Percentiles rank a stretch among this genome's conserved stretches.
Evolutionary conservation across 352 stramenopile genomes (phyloP).

Genomic region (Phytophthora quininea): DNA sequence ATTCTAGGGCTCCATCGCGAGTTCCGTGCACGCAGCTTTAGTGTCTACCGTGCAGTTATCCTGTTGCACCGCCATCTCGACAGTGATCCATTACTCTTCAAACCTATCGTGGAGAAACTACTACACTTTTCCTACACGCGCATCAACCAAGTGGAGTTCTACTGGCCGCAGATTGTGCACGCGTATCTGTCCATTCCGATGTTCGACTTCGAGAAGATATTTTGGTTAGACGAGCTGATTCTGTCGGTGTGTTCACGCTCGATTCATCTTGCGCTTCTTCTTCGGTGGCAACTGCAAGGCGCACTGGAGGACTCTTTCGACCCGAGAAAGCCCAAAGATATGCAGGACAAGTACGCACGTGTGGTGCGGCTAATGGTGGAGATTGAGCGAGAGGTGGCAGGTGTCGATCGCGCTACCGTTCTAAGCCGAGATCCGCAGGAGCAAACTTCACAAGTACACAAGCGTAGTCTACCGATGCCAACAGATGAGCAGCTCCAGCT

Average conservation of each 20-base stretch:
- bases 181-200: conserved; percentile 87
- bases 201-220: conserved; percentile 91
- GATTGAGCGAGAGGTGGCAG: conserved; percentile 84
- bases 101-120: conserved; percentile 86
- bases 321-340: conserved; percentile 71
- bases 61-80: conserved; percentile 86
- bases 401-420: conserved; percentile 67
- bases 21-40: conserved; percentile 81
- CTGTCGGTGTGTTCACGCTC: conserved; percentile 88
- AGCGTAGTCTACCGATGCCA: conserved; percentile 75
- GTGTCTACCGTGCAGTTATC: conserved; percentile 86
- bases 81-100: conserved; percentile 85
- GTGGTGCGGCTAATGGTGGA: conserved; percentile 88
- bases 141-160: conserved; percentile 93
- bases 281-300: conserved; percentile 89
- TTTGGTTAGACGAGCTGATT: conserved; percentile 89
- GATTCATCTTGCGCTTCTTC: conserved; percentile 82
- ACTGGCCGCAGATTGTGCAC: conserved; percentile 91
- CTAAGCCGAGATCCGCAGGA: conserved; percentile 56
- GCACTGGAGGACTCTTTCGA: conserved; percentile 88
- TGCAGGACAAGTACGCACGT: conserved; percentile 87
- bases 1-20: conserved; percentile 88
- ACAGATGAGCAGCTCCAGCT: conserved; percentile 86
- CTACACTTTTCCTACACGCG: conserved; percentile 88
- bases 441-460: conserved; percentile 38